Base-by-base conservation (phyloP, 1,139 yeast species). In the Saccharomycopsis hybrid region DNA sequence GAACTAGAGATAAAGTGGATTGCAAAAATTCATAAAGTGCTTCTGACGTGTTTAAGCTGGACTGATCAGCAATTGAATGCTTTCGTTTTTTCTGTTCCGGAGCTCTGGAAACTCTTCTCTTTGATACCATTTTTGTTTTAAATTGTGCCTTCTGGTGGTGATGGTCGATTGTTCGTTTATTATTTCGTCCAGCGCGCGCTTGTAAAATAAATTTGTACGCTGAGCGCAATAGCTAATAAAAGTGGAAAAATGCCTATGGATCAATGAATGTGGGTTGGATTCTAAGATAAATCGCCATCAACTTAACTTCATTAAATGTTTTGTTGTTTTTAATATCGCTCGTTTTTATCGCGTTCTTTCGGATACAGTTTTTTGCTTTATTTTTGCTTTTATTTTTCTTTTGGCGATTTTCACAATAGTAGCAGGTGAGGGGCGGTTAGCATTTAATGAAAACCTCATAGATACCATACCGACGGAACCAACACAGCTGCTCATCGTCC, bases 1-100 rank as follows among this genome's bases (percentile, higher is more conserved):
- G 53, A 5, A 52, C 66, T 18, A 65, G 49, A 1, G 62, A 61
- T 41, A 59, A 60, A 8, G 62, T 59, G n/a, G 64, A 59, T 45
- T 61, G 60, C n/a, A 57, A 48, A 47, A 65, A 63, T 27, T 62
- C 58, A 39, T 59, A n/a, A 2, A 53, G 18, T 3, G 43, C 49
- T 13, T 36, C 51, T 8, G 32, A 30, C 7, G 5, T 35, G 2
- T 18, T 4, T 4, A 29, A 31, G 5, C 5, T 9, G 5, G 33
- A 7, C 24, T 36, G 18, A 9, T 32, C 40, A 27, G 24, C 33
- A 9, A 33, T 27, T 28, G 43, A 41, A 13, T 41, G 39, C 25
- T 27, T 37, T 42, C 45, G 46, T 9, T 36, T 49, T 33, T 18
- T 29, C 27, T 37, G 43, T 11, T 44, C 48, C 18, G 51, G 32